phyloP scores from a whole-genome alignment of 2,329 filamentous ascomycete genomes.

The Aspergillaceae sp. region DNA sequence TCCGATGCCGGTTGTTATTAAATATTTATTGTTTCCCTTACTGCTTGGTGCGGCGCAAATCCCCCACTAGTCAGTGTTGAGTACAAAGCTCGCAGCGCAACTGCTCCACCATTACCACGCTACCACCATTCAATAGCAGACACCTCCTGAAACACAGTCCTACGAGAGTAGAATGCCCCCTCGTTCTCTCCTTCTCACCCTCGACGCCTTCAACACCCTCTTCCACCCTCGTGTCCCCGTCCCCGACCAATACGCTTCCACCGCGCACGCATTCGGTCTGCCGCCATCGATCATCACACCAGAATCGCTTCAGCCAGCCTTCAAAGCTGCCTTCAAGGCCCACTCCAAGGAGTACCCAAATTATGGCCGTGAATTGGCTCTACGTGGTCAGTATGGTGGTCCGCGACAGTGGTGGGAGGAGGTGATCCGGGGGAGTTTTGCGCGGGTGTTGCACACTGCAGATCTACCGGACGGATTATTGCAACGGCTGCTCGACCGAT shows the following conservation, averaged over 20 bases:
- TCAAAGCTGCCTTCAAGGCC: constrained; percentile 28
- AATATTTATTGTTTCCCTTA: too few species aligned
- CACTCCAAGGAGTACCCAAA: constrained; percentile 30
- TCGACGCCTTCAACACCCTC: constrained; percentile 40
- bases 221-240: constrained; percentile 35
- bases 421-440: constrained; percentile 33
- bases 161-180: not conserved
- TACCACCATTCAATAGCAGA: not conserved
- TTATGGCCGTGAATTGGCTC: constrained; percentile 34
- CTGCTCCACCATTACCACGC: too few species aligned
- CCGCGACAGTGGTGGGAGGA: constrained; percentile 39
- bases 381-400: constrained; percentile 28
- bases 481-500: constrained; percentile 28
- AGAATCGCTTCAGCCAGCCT: constrained; percentile 23
- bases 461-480: constrained; percentile 24
- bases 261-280: constrained; percentile 30
- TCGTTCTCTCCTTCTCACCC: constrained; percentile 33
- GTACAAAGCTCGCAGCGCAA: too few species aligned
- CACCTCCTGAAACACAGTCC: not conserved
- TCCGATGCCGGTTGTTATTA: too few species aligned
- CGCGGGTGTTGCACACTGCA: constrained; percentile 11
- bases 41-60: too few species aligned
- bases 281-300: constrained; percentile 18
- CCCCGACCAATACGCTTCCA: constrained; percentile 31
- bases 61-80: too few species aligned